These are phyloP conservation scores for Fomitopsis serialis DNA, from an alignment of 768 basidiomycete species.

Conservation along the genomic window DNA sequence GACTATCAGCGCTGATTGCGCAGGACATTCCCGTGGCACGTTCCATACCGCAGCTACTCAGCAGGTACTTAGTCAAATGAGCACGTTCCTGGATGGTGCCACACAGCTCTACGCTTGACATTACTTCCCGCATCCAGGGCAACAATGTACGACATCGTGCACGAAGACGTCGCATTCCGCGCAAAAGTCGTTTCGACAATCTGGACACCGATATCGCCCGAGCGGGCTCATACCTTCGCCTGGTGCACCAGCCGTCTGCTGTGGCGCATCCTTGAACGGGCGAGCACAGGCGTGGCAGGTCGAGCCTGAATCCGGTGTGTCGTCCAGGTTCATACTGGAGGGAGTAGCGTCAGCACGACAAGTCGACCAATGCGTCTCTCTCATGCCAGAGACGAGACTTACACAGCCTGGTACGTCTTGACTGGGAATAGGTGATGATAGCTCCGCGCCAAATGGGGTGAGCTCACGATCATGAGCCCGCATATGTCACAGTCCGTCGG, in stretches of 20 bases:
- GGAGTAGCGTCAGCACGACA: neutral
- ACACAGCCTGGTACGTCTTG: conserved; percentile 79
- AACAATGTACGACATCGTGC: conserved; percentile 92
- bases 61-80: no score
- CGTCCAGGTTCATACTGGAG: conserved; percentile 35
- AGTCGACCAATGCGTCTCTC: no score
- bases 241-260: conserved; percentile 29
- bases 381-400: conserved; percentile 11
- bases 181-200: conserved; percentile 86
- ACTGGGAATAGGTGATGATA: conserved; percentile 97
- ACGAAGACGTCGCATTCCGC: conserved; percentile 95
- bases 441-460: conserved; percentile 93
- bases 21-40: no score
- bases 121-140: conserved; percentile 74
- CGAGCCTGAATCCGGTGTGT: conserved; percentile 27
- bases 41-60: no score
- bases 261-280: conserved; percentile 45
- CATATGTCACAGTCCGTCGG: conserved; percentile 98
- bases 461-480: conserved; percentile 95
- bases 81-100: no score
- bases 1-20: neutral
- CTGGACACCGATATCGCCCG: conserved; percentile 85
- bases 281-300: conserved; percentile 79
- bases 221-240: conserved; percentile 74
- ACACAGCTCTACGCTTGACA: no score